Percentiles rank a stretch among this genome's conserved stretches.
phyloP scores from a whole-genome alignment of 2,329 filamentous ascomycete genomes.

The Magnaporthiopsis incrustans region DNA sequence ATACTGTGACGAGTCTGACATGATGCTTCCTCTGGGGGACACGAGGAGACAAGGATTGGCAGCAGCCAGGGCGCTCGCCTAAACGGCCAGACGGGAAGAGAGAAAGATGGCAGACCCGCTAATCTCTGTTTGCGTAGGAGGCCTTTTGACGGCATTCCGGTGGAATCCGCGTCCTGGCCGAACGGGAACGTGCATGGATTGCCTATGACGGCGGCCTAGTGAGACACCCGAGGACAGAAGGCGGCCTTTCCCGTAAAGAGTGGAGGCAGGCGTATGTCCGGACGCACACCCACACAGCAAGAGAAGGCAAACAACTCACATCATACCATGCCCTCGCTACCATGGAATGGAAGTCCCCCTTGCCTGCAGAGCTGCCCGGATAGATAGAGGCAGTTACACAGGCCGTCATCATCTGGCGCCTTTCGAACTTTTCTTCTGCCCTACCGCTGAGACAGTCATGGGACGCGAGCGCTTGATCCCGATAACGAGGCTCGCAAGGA shows the following conservation, averaged over 20 bases:
- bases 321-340: background rate
- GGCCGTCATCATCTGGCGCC: background rate
- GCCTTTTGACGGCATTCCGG: too few species aligned
- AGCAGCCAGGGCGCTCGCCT: too few species aligned
- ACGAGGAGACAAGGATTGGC: too few species aligned
- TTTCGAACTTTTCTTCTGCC: background rate
- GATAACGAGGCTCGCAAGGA: background rate
- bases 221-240: background rate
- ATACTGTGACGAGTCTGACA: too few species aligned
- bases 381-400: background rate
- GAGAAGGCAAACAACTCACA: background rate
- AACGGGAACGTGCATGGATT: too few species aligned
- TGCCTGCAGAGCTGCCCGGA: background rate
- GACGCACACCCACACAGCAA: background rate
- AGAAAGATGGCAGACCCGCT: too few species aligned
- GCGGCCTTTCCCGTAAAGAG: background rate
- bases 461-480: too few species aligned
- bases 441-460: background rate
- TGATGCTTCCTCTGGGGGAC: too few species aligned
- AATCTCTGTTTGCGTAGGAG: too few species aligned
- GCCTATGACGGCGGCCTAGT: background rate
- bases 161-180: too few species aligned
- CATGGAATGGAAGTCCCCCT: background rate
- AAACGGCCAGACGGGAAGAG: too few species aligned
- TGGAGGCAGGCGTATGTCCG: background rate